Evolutionary conservation across 2,329 filamentous ascomycete genomes (phyloP), one percentile per base, ranked within the genome.

Genomic region (Pseudogymnoascus sp.): DNA sequence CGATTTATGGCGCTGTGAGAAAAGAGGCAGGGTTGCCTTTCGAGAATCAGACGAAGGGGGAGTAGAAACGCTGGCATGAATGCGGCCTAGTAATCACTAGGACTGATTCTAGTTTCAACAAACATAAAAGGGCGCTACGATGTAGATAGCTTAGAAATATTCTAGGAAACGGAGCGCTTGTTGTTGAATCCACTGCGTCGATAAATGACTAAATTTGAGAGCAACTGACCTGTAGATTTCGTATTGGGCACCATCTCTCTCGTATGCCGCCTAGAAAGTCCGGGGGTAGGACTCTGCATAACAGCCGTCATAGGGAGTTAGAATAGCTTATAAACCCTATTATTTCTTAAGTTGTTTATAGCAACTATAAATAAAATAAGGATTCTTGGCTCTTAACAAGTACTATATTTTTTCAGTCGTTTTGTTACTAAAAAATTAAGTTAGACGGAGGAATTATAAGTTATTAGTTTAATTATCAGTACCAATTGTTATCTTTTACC

Each of bases 1-100:
- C 84, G 10, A 88, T 96, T 38, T 96, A 96, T 76, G 92, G 92
- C 0, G 88, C 87, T 2, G 86, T 89, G 62, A 83, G 92, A 69
- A 78, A 87, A 76, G 87, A 91, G 72, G 84, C 83, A 28, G 91
- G 91, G 0, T 74, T 96, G 69, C 81, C 84, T 62, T 96, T 86
- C 75, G 88, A 90, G 71, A 91, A 89, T 67, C 75, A 80, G 64
- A 62, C 31, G 21, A 61, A 35, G 33, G 56, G 10, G 31, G 14
- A 50, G 56, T 56, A 56, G 50, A 56, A 25, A 10, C 33, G 40
- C 33, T 21, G n/a, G 7, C 1, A 31, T 7, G 21, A 60, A 61
- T 50, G 16, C 56, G 28, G 60, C 63, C 31, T 60, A n/a, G 31
- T 38, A 38, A 25, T 18, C 33, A 5, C 4, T 12, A 4, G 14